Conservation (phyloP, 2,329 filamentous ascomycete species). For the Alternaria metachromatica region DNA sequence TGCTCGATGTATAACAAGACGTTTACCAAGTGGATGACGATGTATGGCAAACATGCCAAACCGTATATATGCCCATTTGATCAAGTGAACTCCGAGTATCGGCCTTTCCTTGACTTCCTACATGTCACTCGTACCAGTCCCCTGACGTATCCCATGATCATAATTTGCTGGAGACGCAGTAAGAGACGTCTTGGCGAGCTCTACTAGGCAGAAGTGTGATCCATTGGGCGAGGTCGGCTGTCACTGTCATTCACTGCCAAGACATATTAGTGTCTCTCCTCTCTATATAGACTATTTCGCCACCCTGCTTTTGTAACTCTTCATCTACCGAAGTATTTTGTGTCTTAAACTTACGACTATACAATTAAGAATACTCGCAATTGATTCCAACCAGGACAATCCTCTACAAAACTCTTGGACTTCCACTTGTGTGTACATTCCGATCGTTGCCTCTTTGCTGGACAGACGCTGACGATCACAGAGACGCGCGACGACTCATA, state of each 20-base stretch:
- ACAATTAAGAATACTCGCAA: not conserved
- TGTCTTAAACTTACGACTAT: too few relatives aligned
- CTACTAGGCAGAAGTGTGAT: not conserved
- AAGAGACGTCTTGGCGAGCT: not conserved
- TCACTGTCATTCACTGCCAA: not conserved
- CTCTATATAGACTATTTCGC: not conserved
- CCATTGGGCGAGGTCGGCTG: not conserved
- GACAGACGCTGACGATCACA: not conserved
- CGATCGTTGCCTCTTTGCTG: too few relatives aligned
- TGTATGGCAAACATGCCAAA: not conserved
- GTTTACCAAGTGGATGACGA: not conserved
- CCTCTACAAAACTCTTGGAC: not conserved
- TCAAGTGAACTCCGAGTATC: not conserved
- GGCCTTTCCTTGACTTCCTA: not conserved
- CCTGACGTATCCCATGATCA: not conserved
- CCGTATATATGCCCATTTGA: not conserved
- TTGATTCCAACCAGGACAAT: not conserved
- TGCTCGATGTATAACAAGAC: not conserved
- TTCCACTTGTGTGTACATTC: not conserved
- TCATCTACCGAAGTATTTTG: not conserved
- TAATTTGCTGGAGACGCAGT: accelerated
- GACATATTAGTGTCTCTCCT: not conserved
- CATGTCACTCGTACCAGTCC: accelerated
- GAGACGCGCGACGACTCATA: not conserved
- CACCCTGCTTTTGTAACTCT: not conserved